Evolutionary conservation across 2,329 filamentous ascomycete genomes (phyloP).

Genomic region (Trichoderma pleuroti): DNA sequence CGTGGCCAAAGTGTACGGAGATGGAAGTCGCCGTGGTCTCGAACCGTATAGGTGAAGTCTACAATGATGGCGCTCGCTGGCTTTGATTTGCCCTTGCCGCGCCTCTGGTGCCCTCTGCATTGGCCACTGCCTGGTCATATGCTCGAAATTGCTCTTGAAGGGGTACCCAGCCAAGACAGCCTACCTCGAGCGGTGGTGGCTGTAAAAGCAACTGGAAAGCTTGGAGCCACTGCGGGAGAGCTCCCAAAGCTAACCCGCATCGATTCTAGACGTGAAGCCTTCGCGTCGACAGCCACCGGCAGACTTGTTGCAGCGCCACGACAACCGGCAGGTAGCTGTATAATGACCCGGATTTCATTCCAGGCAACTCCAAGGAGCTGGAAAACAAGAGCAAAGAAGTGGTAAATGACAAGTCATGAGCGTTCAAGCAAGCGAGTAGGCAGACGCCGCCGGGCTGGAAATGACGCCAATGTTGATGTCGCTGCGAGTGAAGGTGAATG

Average conservation of each 20-base stretch:
- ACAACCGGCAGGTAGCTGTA: not conserved
- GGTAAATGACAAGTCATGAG: not conserved
- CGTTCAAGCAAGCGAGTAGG: not conserved
- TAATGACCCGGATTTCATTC: conserved; percentile 6
- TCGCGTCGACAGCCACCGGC: conserved; percentile 1
- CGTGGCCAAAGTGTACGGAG: not conserved
- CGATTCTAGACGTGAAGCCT: not conserved
- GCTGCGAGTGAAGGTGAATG: not conserved
- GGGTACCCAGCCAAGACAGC: not conserved
- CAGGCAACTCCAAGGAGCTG: not conserved
- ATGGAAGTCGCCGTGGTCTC: not conserved
- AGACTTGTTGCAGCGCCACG: conserved; percentile 10
- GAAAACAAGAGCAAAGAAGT: not conserved
- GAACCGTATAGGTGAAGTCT: not conserved
- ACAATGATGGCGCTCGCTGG: not conserved
- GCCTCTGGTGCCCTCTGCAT: not conserved
- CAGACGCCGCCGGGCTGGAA: conserved; percentile 5
- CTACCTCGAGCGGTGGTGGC: not conserved
- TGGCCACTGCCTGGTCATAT: not conserved
- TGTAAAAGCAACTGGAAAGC: not conserved
- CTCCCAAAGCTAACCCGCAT: not conserved
- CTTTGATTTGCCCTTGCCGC: not conserved
- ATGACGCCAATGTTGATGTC: not conserved
- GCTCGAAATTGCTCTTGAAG: not conserved
- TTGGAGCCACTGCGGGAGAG: conserved; percentile 4